Conservation (phyloP, 2,329 filamentous ascomycete genomes). For the Podosphaera fusca region DNA sequence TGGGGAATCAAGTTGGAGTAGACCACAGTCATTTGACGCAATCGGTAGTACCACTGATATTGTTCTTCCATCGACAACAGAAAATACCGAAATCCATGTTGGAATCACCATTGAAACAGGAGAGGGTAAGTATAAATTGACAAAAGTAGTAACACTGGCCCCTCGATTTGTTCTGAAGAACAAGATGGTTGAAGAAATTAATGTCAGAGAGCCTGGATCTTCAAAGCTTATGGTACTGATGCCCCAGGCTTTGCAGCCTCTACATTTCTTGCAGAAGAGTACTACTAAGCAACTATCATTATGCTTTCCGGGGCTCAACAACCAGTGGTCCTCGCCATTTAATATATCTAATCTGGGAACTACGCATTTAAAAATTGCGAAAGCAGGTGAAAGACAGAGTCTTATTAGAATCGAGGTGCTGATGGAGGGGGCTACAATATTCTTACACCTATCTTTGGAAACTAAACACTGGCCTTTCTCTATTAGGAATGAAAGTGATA, state of each 20-base stretch:
- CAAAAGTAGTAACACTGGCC: slow-evolving; percentile 80
- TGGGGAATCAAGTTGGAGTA: slow-evolving; percentile 84
- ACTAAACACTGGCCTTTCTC: slow-evolving; percentile 95
- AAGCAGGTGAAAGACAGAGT: slow-evolving; percentile 68
- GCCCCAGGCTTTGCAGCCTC: slow-evolving; percentile 55
- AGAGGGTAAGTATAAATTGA: slow-evolving; percentile 93
- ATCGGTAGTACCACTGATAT: slow-evolving; percentile 86
- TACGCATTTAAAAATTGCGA: slow-evolving; percentile 81
- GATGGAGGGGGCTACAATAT: slow-evolving; percentile 82
- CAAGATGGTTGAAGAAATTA: slow-evolving; percentile 68
- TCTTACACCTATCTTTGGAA: slow-evolving; percentile 74
- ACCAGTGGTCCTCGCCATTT: slow-evolving; percentile 94
- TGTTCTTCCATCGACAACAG: slow-evolving; percentile 47
- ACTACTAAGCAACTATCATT: slow-evolving; percentile 73
- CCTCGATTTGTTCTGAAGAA: slow-evolving; percentile 90
- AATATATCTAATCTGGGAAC: slow-evolving; percentile 90
- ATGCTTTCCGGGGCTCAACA: slow-evolving; percentile 83
- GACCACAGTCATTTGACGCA: slow-evolving; percentile 91
- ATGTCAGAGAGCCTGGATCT: slow-evolving; percentile 78
- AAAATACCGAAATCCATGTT: slow-evolving; percentile 64
- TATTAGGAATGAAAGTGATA: slow-evolving; percentile 94
- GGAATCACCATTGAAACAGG: slow-evolving; percentile 77
- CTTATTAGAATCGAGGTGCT: slow-evolving; percentile 73
- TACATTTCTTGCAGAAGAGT: slow-evolving; percentile 73
- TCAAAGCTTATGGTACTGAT: slow-evolving; percentile 62